Evolutionary conservation across 345 rosid species (phyloP), one percentile per base, ranked within the genome.

Genomic region (Populus euphratica): DNA sequence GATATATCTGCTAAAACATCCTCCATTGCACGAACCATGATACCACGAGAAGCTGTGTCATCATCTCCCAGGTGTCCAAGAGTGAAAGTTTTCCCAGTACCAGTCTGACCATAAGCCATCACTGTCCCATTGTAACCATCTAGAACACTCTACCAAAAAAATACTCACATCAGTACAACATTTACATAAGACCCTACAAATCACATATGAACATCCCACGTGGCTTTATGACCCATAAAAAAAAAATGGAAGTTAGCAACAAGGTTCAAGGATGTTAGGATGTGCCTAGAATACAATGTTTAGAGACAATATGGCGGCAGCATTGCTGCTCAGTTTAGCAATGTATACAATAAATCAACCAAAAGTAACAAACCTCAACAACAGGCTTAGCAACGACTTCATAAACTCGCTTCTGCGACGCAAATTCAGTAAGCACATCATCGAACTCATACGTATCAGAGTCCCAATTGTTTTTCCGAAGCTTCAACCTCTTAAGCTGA

Each of bases 11-110:
- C 77, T 33, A 82, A 62, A 67, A 82, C 75, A 69, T 82, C 82
- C 77, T 82, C 85, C 85, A 82, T 82, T 59, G 85, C 85, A 74
- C 85, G 85, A 75, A 78, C 82, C 82, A 82, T 82, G 66, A 82
- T 82, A 65, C 85, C 85, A 49, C 85, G 85, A 21, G 85, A 61
- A 41, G 85, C 69, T 47, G 85, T 78, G 61, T 82, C 85, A 67
- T 66, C 77, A 35, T 75, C 77, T 59, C 82, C 85, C n/a, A 82
- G 70, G 79, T 50, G 76, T 66, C 82, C 85, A 56, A 82, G 77
- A 54, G 85, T 82, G 72, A 82, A 82, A 65, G 85, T 82, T 67
- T 82, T 82, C 27, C 85, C 85, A 0, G 85, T 82, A 36, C 85
- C 85, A 9, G 82, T 82, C 74, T 82, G 85, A 67, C 85, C 85